phyloP scores from a whole-genome alignment of 2,329 filamentous ascomycete species.

The Colletotrichum sp. region DNA sequence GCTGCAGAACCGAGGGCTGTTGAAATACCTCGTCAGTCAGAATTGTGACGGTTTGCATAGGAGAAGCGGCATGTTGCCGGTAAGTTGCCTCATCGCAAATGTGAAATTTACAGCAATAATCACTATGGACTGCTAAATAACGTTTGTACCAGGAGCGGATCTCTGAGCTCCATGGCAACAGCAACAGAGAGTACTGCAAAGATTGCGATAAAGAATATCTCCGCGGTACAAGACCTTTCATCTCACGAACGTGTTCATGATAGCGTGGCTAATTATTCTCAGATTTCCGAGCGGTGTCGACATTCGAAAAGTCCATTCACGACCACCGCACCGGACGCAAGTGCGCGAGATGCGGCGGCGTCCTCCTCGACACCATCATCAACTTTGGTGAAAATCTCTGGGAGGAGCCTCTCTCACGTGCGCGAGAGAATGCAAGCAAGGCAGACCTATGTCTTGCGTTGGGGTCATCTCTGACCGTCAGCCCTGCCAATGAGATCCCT shows the following conservation, averaged over 20 bases:
- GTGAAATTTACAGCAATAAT: no score
- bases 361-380: constrained; percentile 48
- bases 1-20: constrained; percentile 42
- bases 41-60: constrained; percentile 51
- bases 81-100: constrained; percentile 18
- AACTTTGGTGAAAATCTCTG: constrained; percentile 48
- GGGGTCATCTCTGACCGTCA: constrained; percentile 49
- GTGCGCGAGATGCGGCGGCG: constrained; percentile 42
- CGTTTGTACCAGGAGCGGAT: constrained; percentile 38
- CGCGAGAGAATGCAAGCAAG: constrained; percentile 39
- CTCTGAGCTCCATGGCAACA: constrained; percentile 54
- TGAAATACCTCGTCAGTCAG: constrained; percentile 51
- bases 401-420: constrained; percentile 33
- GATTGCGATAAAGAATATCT: constrained; percentile 52
- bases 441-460: constrained; percentile 52
- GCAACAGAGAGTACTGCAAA: constrained; percentile 48
- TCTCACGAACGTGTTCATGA: no score
- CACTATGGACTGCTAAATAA: neutral
- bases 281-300: constrained; percentile 51
- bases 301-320: constrained; percentile 44
- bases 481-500: constrained; percentile 46
- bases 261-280: no score
- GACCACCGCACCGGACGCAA: constrained; percentile 53
- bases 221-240: constrained; percentile 29
- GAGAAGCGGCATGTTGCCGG: constrained; percentile 50